A percentile compares a stretch with the other conserved stretches of the same genome.
phyloP scores from a whole-genome alignment of 2,329 filamentous ascomycete species.

The Aspergillus arachidicola region DNA sequence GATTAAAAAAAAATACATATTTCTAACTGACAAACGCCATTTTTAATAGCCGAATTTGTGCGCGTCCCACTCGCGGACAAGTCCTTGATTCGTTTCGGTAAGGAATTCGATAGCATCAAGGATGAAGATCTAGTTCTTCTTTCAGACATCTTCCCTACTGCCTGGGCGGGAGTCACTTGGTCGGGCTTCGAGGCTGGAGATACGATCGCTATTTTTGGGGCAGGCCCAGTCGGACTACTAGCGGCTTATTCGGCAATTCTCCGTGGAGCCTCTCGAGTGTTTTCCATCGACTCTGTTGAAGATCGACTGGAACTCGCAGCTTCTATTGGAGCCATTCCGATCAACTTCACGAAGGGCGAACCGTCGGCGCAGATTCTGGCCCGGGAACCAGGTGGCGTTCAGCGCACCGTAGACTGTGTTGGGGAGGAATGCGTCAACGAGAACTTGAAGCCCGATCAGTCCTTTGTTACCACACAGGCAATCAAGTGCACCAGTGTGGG shows the following conservation, averaged over 20 bases:
- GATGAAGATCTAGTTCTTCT: slow-evolving; percentile 28
- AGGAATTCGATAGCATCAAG: not conserved
- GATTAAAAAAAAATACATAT: not conserved
- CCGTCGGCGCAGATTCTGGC: slow-evolving; percentile 39
- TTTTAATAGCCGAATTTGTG: not conserved
- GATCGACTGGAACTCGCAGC: slow-evolving; percentile 61
- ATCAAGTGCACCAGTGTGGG: not conserved
- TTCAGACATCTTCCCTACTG: slow-evolving; percentile 44
- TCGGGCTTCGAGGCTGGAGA: slow-evolving; percentile 51
- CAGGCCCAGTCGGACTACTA: slow-evolving; percentile 66
- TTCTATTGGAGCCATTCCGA: slow-evolving; percentile 58
- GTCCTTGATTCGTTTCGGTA: not conserved
- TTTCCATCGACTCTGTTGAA: slow-evolving; percentile 62
- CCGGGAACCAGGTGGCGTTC: slow-evolving; percentile 21
- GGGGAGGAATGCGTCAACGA: slow-evolving; percentile 18
- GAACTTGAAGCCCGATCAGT: not conserved
- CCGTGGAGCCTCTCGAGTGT: slow-evolving; percentile 62
- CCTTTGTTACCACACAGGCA: not conserved
- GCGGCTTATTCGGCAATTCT: slow-evolving; percentile 64
- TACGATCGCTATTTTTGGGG: slow-evolving; percentile 64
- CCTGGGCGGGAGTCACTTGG: slow-evolving; percentile 39
- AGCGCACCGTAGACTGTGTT: slow-evolving; percentile 17
- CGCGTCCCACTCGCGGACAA: not conserved
- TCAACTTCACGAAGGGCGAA: slow-evolving; percentile 63
- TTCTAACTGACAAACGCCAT: not conserved